Conservation (phyloP, 805 yeast species). For the Wickerhamiella occidentalis region DNA sequence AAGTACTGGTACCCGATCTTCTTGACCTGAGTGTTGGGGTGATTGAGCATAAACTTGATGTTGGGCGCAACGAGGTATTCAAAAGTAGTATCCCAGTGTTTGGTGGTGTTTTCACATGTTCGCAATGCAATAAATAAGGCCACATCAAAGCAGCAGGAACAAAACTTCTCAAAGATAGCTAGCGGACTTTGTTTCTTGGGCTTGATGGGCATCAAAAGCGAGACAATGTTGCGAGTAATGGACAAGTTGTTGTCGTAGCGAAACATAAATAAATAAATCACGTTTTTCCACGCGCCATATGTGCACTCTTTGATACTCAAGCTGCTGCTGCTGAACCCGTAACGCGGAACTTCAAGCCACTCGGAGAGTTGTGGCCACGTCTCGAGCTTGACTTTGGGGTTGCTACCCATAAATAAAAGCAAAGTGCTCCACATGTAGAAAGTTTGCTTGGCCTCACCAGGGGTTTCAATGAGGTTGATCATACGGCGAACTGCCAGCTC, state of each 20-base stretch:
- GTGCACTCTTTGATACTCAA: conserved; percentile 10
- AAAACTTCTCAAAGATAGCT: conserved; percentile 1
- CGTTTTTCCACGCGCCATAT: conserved; percentile 14
- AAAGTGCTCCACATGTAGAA: conserved; percentile 10
- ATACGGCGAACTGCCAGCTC: conserved; percentile 5
- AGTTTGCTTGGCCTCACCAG: conserved; percentile 11
- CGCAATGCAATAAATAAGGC: conserved; percentile 6
- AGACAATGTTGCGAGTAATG: conserved; percentile 4
- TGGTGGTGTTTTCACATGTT: conserved; percentile 1
- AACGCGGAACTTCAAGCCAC: conserved; percentile 16
- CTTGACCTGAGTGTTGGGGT: background rate
- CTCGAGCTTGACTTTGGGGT: conserved; percentile 9
- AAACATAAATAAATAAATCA: conserved; percentile 13
- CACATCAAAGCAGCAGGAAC: conserved; percentile 1
- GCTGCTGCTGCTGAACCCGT: conserved; percentile 11
- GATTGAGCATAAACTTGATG: background rate
- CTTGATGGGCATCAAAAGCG: conserved; percentile 13
- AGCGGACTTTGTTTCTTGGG: background rate
- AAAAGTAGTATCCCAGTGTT: background rate
- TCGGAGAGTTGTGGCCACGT: conserved; percentile 7
- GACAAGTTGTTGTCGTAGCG: conserved; percentile 9
- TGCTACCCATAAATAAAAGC: conserved; percentile 3
- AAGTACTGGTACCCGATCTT: background rate
- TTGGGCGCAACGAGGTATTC: background rate
- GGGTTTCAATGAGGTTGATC: conserved; percentile 1